These are phyloP conservation scores for Grigorovia jiainica DNA, from an alignment of 805 yeast genomes.

Conservation along the genomic window DNA sequence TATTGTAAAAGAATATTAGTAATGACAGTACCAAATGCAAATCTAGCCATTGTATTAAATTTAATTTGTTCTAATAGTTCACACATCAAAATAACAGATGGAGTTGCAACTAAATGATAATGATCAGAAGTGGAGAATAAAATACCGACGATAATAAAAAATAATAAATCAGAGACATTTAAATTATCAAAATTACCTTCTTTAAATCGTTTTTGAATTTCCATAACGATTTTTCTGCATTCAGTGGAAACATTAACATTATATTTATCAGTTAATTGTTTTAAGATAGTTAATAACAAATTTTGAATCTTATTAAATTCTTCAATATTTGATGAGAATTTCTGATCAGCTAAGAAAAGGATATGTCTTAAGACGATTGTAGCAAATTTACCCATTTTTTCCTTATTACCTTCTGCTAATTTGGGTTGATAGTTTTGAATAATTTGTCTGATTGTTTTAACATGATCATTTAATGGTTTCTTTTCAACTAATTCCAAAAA, in stretches of 20 bases:
- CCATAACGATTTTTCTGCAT: conserved; percentile 46
- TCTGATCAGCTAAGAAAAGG: conserved; percentile 38
- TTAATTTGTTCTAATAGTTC: conserved; percentile 54
- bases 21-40: conserved; percentile 57
- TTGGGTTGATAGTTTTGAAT: conserved; percentile 62
- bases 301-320: conserved; percentile 33
- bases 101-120: conserved; percentile 85
- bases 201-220: conserved; percentile 46
- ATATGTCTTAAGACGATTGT: conserved; percentile 55
- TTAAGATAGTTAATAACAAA: conserved; percentile 38
- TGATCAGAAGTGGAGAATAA: conserved; percentile 92
- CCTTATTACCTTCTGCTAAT: conserved; percentile 73
- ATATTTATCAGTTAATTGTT: conserved; percentile 54
- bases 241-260: conserved; percentile 53
- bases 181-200: conserved; percentile 30
- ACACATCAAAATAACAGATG: conserved; percentile 62
- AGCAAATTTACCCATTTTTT: conserved; percentile 54
- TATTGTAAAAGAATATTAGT: conserved; percentile 57
- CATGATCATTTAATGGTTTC: conserved; percentile 34
- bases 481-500: conserved; percentile 30
- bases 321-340: conserved; percentile 26
- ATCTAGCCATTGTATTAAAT: conserved; percentile 30
- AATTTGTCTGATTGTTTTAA: conserved; percentile 43
- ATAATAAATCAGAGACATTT: conserved; percentile 45
- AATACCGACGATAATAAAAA: conserved; percentile 62